Evolutionary conservation across 2,329 filamentous ascomycete species (phyloP), one percentile per base, ranked within the genome.

Genomic region (Eutypa lata): DNA sequence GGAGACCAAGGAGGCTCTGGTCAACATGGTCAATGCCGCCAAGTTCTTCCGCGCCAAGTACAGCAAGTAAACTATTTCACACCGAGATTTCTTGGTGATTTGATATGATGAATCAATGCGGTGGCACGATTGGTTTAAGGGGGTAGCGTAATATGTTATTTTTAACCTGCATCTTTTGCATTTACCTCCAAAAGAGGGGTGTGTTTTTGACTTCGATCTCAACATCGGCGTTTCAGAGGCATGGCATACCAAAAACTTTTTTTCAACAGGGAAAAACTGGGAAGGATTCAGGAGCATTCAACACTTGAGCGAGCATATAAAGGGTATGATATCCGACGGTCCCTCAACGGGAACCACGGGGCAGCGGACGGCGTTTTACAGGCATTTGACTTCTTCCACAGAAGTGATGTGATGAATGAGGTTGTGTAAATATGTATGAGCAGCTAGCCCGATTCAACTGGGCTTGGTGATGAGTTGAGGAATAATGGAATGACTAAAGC

Each of bases 21-120:
- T 79, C 80, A 96, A 97, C 87, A 89, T 99, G 91, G 93, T 99
- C 77, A 92, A 93, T 74, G 94, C 94, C 54, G 93, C 94, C 82
- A 97, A 97, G 86, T 88, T 80, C 83, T 97, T 86, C 91, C 93
- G 94, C 73, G 76, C 87, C 76, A 91, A 96, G 84, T 88, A 95
- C 78, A 72, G 84, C 73, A 85, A 88, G 76, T 80, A 81, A 75
- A 65, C 58, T 53, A 58, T 52, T 57, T 14, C 22, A 24, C 53
- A 13, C 40, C 28, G 44, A 18, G n/a, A 11, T n/a, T 26, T 11
- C 19, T 42, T 42, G 10, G 18, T 19, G 38, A n/a, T 52, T 45
- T 31, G 26, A 31, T 14, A 38, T 16, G n/a, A 38, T 38, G 13
- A 38, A 38, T 38, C 35, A 38, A 18, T 14, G 13, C 13, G 35